Evolutionary conservation across 176 grass and related monocot genomes (phyloP).

Genomic region (Oryza australiensis): DNA sequence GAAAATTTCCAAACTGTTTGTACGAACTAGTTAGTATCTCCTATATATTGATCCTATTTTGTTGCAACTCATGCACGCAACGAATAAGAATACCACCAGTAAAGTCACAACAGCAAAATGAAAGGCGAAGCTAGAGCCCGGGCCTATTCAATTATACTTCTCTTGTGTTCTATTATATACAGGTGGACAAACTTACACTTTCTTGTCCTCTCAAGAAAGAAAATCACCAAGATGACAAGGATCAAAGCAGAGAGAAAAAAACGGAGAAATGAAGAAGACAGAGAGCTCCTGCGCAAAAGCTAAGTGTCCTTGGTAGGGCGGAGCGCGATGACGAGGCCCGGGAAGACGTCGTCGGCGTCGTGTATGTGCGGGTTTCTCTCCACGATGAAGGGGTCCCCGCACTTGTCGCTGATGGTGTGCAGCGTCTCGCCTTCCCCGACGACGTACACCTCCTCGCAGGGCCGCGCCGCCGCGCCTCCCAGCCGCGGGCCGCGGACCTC

Average conservation of each 20-base stretch:
- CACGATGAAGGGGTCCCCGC: constrained; percentile 93
- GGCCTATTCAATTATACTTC: not conserved
- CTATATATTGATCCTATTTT: not conserved
- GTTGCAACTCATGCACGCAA: not conserved
- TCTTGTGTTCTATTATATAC: not conserved
- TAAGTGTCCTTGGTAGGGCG: constrained; percentile 50
- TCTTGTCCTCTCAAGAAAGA: not conserved
- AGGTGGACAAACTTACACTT: not conserved
- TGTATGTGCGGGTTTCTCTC: constrained; percentile 96
- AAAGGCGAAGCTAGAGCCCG: not conserved
- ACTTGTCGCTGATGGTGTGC: constrained; percentile 92
- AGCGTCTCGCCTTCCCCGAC: constrained; percentile 88
- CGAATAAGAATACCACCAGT: not conserved
- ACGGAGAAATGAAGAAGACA: not conserved
- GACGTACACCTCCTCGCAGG: constrained; percentile 89
- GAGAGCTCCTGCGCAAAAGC: not conserved
- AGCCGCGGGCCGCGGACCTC: constrained; percentile 42
- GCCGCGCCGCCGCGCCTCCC: constrained; percentile 36
- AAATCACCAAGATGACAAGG: not conserved
- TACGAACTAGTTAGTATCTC: not conserved
- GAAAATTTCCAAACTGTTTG: not conserved
- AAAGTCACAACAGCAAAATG: not conserved
- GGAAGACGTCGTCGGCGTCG: constrained; percentile 98
- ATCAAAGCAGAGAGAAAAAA: not conserved
- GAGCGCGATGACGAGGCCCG: constrained; percentile 85